These are phyloP conservation scores for Russula griseocarnosa DNA, from an alignment of 768 basidiomycete species.

Conservation along the genomic window DNA sequence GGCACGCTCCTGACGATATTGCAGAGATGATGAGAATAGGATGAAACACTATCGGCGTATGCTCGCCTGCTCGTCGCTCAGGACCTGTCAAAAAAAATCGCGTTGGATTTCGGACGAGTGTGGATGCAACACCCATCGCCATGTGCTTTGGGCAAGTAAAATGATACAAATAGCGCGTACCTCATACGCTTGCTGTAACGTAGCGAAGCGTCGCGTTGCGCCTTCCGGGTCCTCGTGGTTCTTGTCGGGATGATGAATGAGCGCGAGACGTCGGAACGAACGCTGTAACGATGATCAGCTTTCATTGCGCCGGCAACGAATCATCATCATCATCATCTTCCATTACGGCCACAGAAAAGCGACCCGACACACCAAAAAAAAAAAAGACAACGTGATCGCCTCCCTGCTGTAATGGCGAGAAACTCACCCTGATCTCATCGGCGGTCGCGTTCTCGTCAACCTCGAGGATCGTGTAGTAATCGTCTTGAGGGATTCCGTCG, in stretches of 20 bases:
- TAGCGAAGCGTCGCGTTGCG: conserved; percentile 81
- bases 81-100: conserved; percentile 48
- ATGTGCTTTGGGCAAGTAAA: background rate
- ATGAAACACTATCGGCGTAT: background rate
- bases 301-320: conserved; percentile 6
- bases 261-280: conserved; percentile 79
- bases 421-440: conserved; percentile 82
- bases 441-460: conserved; percentile 76
- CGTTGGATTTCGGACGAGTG: background rate
- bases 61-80: conserved; percentile 91
- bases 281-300: conserved; percentile 42
- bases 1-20: conserved; percentile 70
- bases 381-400: background rate
- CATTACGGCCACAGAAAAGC: background rate
- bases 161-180: conserved; percentile 40
- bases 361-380: background rate
- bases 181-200: conserved; percentile 94
- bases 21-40: background rate
- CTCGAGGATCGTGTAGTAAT: conserved; percentile 81
- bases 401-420: background rate
- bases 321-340: background rate
- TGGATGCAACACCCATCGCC: conserved; percentile 6
- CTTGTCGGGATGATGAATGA: conserved; percentile 86
- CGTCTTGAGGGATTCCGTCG: conserved; percentile 37
- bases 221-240: conserved; percentile 79